Base-by-base conservation (phyloP, 2,329 filamentous ascomycete species). In the Rhynchosporium secalis region DNA sequence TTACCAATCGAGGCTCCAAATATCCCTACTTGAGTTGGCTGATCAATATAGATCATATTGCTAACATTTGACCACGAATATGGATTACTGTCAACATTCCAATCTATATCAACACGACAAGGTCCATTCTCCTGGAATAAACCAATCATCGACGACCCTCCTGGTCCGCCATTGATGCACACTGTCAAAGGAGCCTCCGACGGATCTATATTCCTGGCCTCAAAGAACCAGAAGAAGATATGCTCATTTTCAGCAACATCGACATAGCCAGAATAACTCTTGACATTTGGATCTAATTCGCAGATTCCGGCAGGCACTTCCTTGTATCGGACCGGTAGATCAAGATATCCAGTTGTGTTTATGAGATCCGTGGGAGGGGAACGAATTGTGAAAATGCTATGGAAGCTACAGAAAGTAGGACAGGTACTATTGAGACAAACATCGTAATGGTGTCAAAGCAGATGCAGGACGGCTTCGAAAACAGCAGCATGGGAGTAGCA, bases 121-220 rank as follows among this genome's bases (percentile, higher is more conserved):
- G 79, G 80, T 5, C 86, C 86, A 51, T 80, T 77, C 66, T 86
- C 85, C 20, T 78, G 76, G 68, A 88, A 88, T 66, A 89, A 77
- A 28, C 86, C 86, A 62, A 84, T 80, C 78, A 89, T 80, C 59
- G 84, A 87, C 69, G 82, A 86, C 49, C 79, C 79, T 3, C 86
- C 86, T 0, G 86, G 86, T 0, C 86, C 86, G 41, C 87, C 86
- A 72, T 87, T 88, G 64, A 89, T 80, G 83, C 84, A 89, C 63
- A 88, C 81, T 1, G 84, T 82, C 51, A 86, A 69, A 10, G 78
- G 80, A 73, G 65, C 77, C 74, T 62, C 81, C 71, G 72, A 68
- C 1, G 84, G 79, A 66, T 80, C 77, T 29, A 74, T 73, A 60
- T 82, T 78, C 31, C 79, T 71, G 0, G 77, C 71, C 63, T 79